Percentiles rank a stretch among this genome's conserved stretches.
Evolutionary conservation across 495 filamentous ascomycete genomes (phyloP).

Genomic region (Daldinia childiae): DNA sequence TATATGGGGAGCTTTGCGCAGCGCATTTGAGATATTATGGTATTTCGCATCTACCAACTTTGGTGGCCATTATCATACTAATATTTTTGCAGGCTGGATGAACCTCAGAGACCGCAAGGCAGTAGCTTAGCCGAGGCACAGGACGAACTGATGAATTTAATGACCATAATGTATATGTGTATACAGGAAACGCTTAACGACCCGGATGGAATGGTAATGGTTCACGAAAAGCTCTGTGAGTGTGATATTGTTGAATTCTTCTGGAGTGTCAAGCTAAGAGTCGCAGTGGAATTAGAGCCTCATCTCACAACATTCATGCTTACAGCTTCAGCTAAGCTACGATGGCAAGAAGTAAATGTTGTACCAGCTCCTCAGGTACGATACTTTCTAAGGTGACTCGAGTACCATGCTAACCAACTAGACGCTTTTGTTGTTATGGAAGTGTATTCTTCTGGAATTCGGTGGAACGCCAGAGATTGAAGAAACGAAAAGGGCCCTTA

Average conservation of each 20-base stretch:
- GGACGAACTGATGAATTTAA: conserved; percentile 68
- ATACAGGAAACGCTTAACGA: conserved; percentile 72
- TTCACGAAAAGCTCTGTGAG: conserved; percentile 56
- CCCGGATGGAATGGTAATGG: conserved; percentile 49
- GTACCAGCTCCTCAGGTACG: conserved; percentile 44
- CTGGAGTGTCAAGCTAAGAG: conserved; percentile 39
- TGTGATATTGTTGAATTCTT: conserved; percentile 5
- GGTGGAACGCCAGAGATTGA: conserved; percentile 78
- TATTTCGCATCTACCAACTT: conserved; percentile 36
- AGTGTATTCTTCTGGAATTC: conserved; percentile 84
- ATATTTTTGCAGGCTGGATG: conserved; percentile 51
- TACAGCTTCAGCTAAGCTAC: conserved; percentile 75
- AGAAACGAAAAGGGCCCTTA: conserved; percentile 72
- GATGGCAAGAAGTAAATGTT: conserved; percentile 83
- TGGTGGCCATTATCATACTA: conserved; percentile 29
- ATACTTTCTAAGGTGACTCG: not conserved
- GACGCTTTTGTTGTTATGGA: conserved; percentile 83
- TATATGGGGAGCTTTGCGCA: conserved; percentile 68
- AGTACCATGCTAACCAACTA: conserved; percentile 47
- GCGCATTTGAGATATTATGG: conserved; percentile 66
- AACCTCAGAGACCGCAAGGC: conserved; percentile 40
- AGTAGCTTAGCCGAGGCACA: conserved; percentile 51
- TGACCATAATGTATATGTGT: conserved; percentile 76
- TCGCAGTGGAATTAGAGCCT: conserved; percentile 67
- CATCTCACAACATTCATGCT: conserved; percentile 76